These are phyloP conservation scores for Leptographium wingfieldii DNA, from an alignment of 2,329 filamentous ascomycete genomes.

Conservation along the genomic window DNA sequence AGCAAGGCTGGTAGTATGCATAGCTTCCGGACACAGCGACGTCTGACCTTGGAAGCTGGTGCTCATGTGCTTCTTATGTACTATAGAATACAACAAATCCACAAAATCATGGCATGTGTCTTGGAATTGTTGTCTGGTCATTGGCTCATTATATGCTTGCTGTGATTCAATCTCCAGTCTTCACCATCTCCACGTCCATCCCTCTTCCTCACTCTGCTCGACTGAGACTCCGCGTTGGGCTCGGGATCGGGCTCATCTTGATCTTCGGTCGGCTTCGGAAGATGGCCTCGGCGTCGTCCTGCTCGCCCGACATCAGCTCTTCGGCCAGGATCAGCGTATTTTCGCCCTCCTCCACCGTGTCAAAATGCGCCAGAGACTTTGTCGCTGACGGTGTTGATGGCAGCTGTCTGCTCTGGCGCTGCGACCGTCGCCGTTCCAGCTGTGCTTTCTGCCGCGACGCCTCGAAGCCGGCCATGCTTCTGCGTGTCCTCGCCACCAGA, in stretches of 20 bases:
- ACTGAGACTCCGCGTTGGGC: conserved; percentile 20
- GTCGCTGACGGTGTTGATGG: not conserved
- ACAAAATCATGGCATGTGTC: not conserved
- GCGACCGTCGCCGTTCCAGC: conserved; percentile 39
- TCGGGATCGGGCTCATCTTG: conserved; percentile 56
- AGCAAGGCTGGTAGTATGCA: conserved; percentile 58
- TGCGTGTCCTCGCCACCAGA: conserved; percentile 43
- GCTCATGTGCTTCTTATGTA: not conserved
- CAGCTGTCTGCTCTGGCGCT: conserved; percentile 22
- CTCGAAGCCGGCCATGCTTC: conserved; percentile 51
- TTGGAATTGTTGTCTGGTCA: not conserved
- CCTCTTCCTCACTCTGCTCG: not conserved
- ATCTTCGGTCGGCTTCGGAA: conserved; percentile 78
- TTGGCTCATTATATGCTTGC: not conserved
- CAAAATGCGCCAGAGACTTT: conserved; percentile 28
- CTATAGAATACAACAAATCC: not conserved
- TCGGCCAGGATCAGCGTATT: conserved; percentile 44
- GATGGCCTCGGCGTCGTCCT: conserved; percentile 68
- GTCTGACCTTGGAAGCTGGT: not conserved
- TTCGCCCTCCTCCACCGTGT: conserved; percentile 30
- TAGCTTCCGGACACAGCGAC: not conserved
- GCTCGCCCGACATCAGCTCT: conserved; percentile 48
- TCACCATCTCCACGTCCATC: not conserved
- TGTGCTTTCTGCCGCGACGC: conserved; percentile 48
- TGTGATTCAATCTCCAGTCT: not conserved